These are phyloP conservation scores for Phialophora expanda DNA, from an alignment of 2,329 filamentous ascomycete species.

Conservation along the genomic window DNA sequence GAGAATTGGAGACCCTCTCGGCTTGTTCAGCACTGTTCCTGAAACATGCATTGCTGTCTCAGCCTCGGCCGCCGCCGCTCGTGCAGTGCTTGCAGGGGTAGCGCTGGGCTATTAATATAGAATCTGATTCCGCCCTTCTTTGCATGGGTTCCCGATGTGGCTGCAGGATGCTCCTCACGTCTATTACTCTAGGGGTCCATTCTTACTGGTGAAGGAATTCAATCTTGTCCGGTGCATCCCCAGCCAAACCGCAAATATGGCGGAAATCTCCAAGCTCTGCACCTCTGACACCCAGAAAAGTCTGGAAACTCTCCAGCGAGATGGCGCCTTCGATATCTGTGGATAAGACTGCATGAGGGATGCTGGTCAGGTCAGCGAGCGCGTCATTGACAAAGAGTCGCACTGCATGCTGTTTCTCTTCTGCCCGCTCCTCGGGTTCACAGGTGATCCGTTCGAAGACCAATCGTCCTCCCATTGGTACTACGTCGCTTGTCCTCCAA, in stretches of 20 bases:
- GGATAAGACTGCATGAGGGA: constrained; percentile 39
- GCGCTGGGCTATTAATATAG: constrained; percentile 1
- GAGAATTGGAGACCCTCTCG: constrained; percentile 4
- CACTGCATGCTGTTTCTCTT: constrained; percentile 46
- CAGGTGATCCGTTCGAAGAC: constrained; percentile 61
- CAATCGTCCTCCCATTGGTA: constrained; percentile 63
- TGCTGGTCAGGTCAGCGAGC: constrained; percentile 48
- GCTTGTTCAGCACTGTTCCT: background rate
- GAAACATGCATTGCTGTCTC: constrained; percentile 9
- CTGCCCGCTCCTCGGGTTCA: constrained; percentile 22
- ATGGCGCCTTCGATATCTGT: constrained; percentile 49
- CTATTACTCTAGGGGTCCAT: background rate
- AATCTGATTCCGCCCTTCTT: background rate
- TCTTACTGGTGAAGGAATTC: constrained; percentile 56
- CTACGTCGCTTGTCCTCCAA: constrained; percentile 62
- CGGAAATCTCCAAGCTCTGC: constrained; percentile 55
- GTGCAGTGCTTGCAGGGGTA: background rate
- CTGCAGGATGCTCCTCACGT: background rate
- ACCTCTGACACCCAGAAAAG: constrained; percentile 50
- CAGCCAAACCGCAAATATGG: constrained; percentile 54
- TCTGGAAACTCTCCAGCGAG: constrained; percentile 52
- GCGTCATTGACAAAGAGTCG: constrained; percentile 64
- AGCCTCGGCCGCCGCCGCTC: constrained; percentile 6
- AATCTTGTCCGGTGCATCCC: constrained; percentile 50
- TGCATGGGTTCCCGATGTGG: background rate